A percentile compares a stretch with the other conserved stretches of the same genome.
Conservation (phyloP, 2,329 filamentous ascomycete species). For the Fusarium illudens region DNA sequence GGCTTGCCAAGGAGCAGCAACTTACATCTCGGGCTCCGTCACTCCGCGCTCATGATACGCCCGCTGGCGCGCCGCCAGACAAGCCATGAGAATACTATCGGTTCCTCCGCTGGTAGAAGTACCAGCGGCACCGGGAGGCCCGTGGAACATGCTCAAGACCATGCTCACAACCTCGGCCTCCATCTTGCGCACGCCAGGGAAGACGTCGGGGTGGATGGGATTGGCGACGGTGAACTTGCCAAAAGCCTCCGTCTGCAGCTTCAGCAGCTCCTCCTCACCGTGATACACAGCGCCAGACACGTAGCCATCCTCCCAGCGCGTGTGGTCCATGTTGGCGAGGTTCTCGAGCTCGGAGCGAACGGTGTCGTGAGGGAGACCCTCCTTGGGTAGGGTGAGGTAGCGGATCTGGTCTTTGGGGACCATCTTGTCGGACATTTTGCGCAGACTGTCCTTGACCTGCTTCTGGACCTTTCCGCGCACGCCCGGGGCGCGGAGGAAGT, state of each 20-base stretch:
- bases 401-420: constrained; percentile 76
- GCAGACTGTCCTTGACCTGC: constrained; percentile 81
- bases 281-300: constrained; percentile 98
- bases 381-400: constrained; percentile 79
- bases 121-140: constrained; percentile 83
- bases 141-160: constrained; percentile 90
- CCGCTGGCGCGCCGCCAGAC: constrained; percentile 88
- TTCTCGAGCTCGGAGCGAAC: constrained; percentile 81
- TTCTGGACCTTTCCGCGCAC: constrained; percentile 86
- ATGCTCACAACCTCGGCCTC: constrained; percentile 97
- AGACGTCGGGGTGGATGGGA: constrained; percentile 97
- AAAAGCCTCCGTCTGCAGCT: constrained; percentile 91
- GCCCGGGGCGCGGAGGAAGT: constrained; percentile 86
- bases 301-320: constrained; percentile 93
- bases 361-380: constrained; percentile 82
- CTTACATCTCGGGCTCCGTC: constrained; percentile 92
- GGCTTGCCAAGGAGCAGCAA: constrained; percentile 13
- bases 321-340: constrained; percentile 88
- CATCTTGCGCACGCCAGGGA: constrained; percentile 98
- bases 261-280: constrained; percentile 81
- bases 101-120: constrained; percentile 93
- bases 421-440: constrained; percentile 84
- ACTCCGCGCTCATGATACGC: constrained; percentile 85
- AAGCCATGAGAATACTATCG: constrained; percentile 97
- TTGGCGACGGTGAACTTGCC: constrained; percentile 94